Evolutionary conservation across 495 filamentous ascomycete genomes (phyloP).

Genomic region (Tuber melanosporum): DNA sequence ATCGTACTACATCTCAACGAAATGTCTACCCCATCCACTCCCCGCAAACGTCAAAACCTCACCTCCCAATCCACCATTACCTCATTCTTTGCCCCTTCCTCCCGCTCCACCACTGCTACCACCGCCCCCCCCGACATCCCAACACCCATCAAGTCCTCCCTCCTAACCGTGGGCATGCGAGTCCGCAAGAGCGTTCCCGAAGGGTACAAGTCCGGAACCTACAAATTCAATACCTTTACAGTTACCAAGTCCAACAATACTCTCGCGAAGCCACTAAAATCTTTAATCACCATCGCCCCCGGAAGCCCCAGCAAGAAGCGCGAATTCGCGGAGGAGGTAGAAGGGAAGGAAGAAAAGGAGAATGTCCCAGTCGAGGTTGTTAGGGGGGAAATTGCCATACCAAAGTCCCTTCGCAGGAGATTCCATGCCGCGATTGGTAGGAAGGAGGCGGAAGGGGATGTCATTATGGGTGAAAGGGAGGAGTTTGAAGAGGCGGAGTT

Average conservation of each 20-base stretch:
- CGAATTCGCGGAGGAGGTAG: conserved; percentile 14
- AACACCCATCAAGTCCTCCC: conserved; percentile 61
- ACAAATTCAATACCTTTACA: conserved; percentile 37
- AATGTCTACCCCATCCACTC: conserved; percentile 24
- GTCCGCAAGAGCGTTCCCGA: conserved; percentile 85
- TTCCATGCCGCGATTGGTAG: conserved; percentile 29
- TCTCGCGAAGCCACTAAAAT: conserved; percentile 7
- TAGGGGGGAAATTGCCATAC: conserved; percentile 24
- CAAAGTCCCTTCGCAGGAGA: conserved; percentile 25
- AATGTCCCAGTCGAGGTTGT: conserved; percentile 7
- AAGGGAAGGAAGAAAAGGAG: conserved; percentile 3
- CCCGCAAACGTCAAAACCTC: conserved; percentile 31
- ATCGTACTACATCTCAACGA: neutral
- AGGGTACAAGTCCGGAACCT: conserved; percentile 72
- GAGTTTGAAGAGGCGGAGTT: conserved; percentile 40
- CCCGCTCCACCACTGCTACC: conserved; percentile 42
- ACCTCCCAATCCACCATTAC: conserved; percentile 36
- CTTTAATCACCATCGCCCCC: conserved; percentile 5
- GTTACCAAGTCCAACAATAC: conserved; percentile 12
- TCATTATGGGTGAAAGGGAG: conserved; percentile 15
- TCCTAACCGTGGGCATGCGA: conserved; percentile 85
- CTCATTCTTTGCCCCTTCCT: conserved; percentile 30
- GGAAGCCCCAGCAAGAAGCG: conserved; percentile 22
- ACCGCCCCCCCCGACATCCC: conserved; percentile 51
- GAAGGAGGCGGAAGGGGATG: conserved; percentile 11